phyloP scores from a whole-genome alignment of 495 filamentous ascomycete genomes.

The Pseudevernia furfuracea region DNA sequence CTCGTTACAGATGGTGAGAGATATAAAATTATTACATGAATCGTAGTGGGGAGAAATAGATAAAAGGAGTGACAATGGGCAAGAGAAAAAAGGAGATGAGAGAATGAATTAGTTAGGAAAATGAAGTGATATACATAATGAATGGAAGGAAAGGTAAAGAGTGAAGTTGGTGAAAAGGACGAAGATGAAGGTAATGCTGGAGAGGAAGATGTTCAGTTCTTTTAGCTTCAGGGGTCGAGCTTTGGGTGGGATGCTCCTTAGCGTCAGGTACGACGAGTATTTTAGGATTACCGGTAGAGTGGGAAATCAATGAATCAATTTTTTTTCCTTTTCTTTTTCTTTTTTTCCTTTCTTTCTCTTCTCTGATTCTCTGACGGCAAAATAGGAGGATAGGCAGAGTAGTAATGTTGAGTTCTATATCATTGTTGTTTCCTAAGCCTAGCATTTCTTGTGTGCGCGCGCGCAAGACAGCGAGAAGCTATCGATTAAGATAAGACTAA shows the following conservation, averaged over 20 bases:
- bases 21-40: conserved; percentile 3
- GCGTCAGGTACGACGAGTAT: conserved; percentile 4
- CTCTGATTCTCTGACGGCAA: too few species aligned
- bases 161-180: background rate
- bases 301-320: too few species aligned
- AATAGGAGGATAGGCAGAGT: too few species aligned
- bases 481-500: background rate
- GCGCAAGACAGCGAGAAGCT: background rate
- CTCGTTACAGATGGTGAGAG: background rate
- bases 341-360: too few species aligned
- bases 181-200: conserved; percentile 20
- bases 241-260: background rate
- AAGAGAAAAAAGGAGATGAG: conserved; percentile 24
- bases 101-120: conserved; percentile 32
- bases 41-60: conserved; percentile 10
- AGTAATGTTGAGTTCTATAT: too few species aligned
- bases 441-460: background rate
- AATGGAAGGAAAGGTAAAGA: conserved; percentile 23
- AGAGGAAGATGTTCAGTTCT: conserved; percentile 18
- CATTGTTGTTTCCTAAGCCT: too few species aligned
- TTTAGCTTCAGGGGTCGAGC: background rate
- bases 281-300: background rate
- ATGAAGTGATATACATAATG: conserved; percentile 15
- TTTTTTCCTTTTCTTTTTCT: too few species aligned
- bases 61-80: conserved; percentile 27